Percentiles rank a stretch among this genome's conserved stretches.
These are phyloP conservation scores for Eremothecium sinecaudum DNA, from an alignment of 1,139 yeast species.

Conservation along the genomic window DNA sequence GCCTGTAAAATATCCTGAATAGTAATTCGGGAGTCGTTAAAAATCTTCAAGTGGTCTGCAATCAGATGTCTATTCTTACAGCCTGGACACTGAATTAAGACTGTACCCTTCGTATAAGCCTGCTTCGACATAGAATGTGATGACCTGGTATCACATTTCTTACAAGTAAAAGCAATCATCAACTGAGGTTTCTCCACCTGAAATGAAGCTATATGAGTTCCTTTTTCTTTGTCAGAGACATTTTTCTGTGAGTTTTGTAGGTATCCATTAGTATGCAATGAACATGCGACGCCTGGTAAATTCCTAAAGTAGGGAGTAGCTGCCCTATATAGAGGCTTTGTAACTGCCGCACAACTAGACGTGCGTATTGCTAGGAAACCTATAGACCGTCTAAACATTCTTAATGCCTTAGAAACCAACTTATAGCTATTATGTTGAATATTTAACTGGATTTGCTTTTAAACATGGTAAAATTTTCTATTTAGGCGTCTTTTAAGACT, in stretches of 20 bases:
- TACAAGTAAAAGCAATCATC: conserved; percentile 89
- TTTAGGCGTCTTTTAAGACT: too few species aligned
- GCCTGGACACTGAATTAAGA: conserved; percentile 83
- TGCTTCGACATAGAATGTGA: conserved; percentile 85
- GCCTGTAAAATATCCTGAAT: conserved; percentile 71
- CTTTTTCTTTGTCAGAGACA: conserved; percentile 3
- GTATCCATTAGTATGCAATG: neutral
- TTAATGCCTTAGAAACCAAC: too few species aligned
- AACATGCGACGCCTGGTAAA: neutral
- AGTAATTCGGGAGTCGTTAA: conserved; percentile 60
- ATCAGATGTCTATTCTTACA: conserved; percentile 83
- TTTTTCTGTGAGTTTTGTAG: neutral
- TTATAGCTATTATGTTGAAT: neutral
- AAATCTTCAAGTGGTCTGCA: conserved; percentile 83
- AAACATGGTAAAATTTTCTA: too few species aligned
- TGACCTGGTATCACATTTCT: conserved; percentile 73
- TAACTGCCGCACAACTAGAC: neutral
- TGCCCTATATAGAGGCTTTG: neutral
- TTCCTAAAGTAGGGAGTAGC: neutral
- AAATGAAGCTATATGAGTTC: conserved; percentile 18
- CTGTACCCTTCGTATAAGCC: conserved; percentile 81
- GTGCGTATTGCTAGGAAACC: neutral
- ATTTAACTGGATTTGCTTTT: neutral
- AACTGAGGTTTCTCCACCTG: conserved; percentile 62
- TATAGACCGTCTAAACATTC: neutral